Evolutionary conservation across 352 stramenopile genomes (phyloP).

Genomic region (Phytophthora tubulina): DNA sequence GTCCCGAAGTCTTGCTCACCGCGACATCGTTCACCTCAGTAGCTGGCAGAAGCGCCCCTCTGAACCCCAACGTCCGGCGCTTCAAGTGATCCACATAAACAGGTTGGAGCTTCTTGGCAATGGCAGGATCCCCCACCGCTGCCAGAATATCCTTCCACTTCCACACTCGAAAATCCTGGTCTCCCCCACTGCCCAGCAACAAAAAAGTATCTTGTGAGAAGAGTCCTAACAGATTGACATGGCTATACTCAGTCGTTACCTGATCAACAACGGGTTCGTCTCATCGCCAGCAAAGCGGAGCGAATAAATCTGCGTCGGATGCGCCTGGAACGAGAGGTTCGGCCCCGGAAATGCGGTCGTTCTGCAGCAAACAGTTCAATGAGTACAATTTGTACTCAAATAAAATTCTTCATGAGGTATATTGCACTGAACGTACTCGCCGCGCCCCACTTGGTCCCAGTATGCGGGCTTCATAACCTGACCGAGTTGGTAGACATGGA

Average conservation of each 20-base stretch:
- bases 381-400: constrained; percentile 13
- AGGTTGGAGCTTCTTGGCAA: constrained; percentile 39
- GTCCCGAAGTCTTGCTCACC: constrained; percentile 40
- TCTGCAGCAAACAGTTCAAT: constrained; percentile 35
- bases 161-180: constrained; percentile 84
- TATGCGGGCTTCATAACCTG: constrained; percentile 56
- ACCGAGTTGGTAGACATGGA: constrained; percentile 69
- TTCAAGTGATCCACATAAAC: constrained; percentile 64
- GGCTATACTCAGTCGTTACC: constrained; percentile 35
- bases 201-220: constrained; percentile 13
- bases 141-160: constrained; percentile 70
- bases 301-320: constrained; percentile 80
- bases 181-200: constrained; percentile 55
- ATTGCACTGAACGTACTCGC: constrained; percentile 39
- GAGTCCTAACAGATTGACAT: not conserved
- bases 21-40: constrained; percentile 78
- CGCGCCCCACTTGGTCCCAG: constrained; percentile 55
- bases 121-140: constrained; percentile 45
- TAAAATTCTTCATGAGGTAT: not conserved
- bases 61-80: constrained; percentile 65
- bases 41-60: constrained; percentile 64
- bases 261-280: constrained; percentile 66
- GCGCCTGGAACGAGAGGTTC: constrained; percentile 70
- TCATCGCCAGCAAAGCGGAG: constrained; percentile 72
- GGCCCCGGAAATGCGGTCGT: constrained; percentile 52